phyloP scores from a whole-genome alignment of 1,284 basidiomycete species.

The Schizopora paradoxa region DNA sequence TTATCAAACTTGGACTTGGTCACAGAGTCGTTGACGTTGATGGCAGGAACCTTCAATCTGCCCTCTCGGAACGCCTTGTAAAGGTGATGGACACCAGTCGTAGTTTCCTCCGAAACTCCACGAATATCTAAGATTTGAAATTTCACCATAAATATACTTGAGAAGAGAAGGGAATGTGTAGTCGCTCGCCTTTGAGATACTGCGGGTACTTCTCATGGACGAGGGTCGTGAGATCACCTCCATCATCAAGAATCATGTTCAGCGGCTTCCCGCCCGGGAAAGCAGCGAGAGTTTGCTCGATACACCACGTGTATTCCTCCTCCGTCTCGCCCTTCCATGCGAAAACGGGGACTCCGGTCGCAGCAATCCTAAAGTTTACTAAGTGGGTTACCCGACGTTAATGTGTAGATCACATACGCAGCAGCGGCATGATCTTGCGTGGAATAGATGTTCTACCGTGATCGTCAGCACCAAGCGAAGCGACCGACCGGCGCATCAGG shows the following conservation, averaged over 20 bases:
- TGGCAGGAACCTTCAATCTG: constrained; percentile 95
- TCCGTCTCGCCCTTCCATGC: constrained; percentile 99
- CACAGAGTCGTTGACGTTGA: constrained; percentile 99
- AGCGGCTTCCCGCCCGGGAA: constrained; percentile 77
- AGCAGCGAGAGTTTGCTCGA: constrained; percentile 89
- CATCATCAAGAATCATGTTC: constrained; percentile 99
- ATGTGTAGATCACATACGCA: constrained; percentile 54
- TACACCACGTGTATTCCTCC: constrained; percentile 98
- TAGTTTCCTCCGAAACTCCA: constrained; percentile 98
- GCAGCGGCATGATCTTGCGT: constrained; percentile 99
- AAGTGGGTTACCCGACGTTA: constrained; percentile 2
- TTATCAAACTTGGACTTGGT: constrained; percentile 99
- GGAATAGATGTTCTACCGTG: constrained; percentile 91
- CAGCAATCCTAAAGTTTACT: constrained; percentile 70
- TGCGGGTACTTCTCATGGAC: constrained; percentile 97
- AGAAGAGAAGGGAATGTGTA: background rate
- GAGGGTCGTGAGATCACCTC: constrained; percentile 92
- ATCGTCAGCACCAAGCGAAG: constrained; percentile 9
- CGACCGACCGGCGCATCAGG: constrained; percentile 7
- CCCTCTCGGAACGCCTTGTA: constrained; percentile 98
- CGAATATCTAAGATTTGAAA: constrained; percentile 56
- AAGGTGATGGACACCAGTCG: constrained; percentile 98
- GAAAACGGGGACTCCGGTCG: constrained; percentile 96
- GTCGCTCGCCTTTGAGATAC: constrained; percentile 60
- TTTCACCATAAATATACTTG: constrained; percentile 9